Evolutionary conservation across 495 filamentous ascomycete species (phyloP).

Genomic region (Tuber indicum): DNA sequence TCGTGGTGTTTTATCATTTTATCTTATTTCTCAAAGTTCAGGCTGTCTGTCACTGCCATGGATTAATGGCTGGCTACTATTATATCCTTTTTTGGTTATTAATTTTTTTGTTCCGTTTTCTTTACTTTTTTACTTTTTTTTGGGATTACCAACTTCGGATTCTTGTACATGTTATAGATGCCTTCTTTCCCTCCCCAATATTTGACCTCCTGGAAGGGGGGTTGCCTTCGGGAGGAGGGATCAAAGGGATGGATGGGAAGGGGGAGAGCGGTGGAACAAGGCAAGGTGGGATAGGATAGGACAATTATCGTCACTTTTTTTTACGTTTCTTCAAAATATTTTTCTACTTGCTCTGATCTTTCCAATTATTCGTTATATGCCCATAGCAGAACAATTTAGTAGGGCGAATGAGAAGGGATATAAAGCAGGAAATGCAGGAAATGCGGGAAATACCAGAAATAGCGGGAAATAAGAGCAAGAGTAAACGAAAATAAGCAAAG

Average conservation of each 20-base stretch:
- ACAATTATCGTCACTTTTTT: background rate
- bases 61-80: conserved; percentile 3
- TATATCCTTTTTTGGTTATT: conserved; percentile 2
- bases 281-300: background rate
- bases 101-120: background rate
- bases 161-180: conserved; percentile 1
- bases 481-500: background rate
- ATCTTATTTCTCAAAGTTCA: background rate
- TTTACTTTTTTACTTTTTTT: background rate
- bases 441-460: background rate
- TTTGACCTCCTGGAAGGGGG: background rate
- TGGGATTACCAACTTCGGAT: background rate
- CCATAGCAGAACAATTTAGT: background rate
- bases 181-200: background rate
- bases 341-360: background rate
- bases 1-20: background rate
- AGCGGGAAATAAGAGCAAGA: background rate
- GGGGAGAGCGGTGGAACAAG: background rate
- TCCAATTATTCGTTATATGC: background rate
- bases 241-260: background rate
- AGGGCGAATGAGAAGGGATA: background rate
- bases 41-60: background rate
- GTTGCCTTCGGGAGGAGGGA: background rate
- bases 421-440: background rate
- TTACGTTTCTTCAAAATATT: background rate